phyloP scores from a whole-genome alignment of 345 rosid genomes.

The Anastatica hierochuntica region DNA sequence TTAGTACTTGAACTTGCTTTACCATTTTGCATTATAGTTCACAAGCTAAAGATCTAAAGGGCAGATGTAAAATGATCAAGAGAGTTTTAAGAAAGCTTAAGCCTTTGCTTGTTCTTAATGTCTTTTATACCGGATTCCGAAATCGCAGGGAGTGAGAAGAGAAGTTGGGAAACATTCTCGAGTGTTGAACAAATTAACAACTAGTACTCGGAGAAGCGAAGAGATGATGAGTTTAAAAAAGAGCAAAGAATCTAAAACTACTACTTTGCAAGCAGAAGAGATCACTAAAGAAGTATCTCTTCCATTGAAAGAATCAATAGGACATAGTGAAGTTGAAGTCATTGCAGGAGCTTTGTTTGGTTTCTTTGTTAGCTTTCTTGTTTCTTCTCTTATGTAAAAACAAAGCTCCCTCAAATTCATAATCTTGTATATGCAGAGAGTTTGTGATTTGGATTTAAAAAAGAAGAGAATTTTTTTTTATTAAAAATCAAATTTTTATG shows the following conservation, averaged over 20 bases:
- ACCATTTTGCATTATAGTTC: conserved; percentile 1
- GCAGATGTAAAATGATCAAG: not conserved
- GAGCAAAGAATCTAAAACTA: not conserved
- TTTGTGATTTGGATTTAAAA: not conserved
- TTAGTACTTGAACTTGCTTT: too few species aligned
- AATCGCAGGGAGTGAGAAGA: conserved; percentile 73
- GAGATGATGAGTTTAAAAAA: conserved; percentile 18
- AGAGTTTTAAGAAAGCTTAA: not conserved
- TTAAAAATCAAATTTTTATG: conserved; percentile 2
- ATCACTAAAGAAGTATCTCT: conserved; percentile 3
- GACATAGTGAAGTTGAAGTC: conserved; percentile 83
- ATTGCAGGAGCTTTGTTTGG: conserved; percentile 71
- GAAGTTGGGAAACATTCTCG: conserved; percentile 89
- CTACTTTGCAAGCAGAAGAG: conserved; percentile 15
- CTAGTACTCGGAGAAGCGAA: conserved; percentile 16
- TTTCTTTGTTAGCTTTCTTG: conserved; percentile 44
- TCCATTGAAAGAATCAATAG: conserved; percentile 66
- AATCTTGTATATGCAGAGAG: not conserved
- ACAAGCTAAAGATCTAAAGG: conserved; percentile 3
- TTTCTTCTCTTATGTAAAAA: conserved; percentile 24
- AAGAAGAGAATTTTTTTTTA: not conserved
- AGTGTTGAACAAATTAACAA: conserved; percentile 41
- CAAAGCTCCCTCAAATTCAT: not conserved
- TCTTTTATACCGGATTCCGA: not conserved
- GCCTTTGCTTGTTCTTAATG: not conserved